Conservation (phyloP, 441 rosid species). For the Pelargonium fulgidum region DNA sequence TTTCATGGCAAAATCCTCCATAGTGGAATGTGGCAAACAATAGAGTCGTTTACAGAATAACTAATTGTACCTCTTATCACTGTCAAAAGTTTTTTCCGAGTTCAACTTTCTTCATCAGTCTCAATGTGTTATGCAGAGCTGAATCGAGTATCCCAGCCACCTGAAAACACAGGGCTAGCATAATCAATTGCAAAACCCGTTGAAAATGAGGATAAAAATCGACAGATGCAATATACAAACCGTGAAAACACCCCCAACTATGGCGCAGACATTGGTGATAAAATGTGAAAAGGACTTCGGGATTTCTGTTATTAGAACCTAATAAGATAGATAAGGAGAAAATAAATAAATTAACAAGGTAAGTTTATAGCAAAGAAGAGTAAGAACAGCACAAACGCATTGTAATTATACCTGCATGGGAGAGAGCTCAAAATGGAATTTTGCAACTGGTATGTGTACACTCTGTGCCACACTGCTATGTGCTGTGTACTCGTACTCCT, state of each 20-base stretch:
- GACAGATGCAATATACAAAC: slow-evolving; percentile 37
- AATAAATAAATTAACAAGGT: not conserved
- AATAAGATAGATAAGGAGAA: slow-evolving; percentile 2
- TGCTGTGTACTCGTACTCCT: slow-evolving; percentile 91
- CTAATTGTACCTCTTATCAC: not conserved
- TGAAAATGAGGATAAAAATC: not conserved
- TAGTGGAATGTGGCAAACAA: not conserved
- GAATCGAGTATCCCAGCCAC: slow-evolving; percentile 97
- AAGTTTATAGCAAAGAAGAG: not conserved
- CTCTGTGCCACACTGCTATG: slow-evolving; percentile 87
- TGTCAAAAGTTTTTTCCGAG: slow-evolving; percentile 70
- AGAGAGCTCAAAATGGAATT: slow-evolving; percentile 92
- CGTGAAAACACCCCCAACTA: slow-evolving; percentile 95
- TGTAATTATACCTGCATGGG: slow-evolving; percentile 90
- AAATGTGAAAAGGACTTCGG: slow-evolving; percentile 86
- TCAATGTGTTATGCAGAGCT: slow-evolving; percentile 71
- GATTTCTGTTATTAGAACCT: slow-evolving; percentile 81
- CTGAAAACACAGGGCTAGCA: slow-evolving; percentile 33
- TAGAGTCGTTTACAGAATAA: not conserved
- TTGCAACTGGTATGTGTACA: slow-evolving; percentile 64
- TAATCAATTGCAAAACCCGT: not conserved
- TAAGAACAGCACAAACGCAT: not conserved
- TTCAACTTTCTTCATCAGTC: slow-evolving; percentile 79
- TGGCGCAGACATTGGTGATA: slow-evolving; percentile 92
- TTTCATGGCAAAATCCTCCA: not conserved